Base-by-base conservation (phyloP, 148 eudicot species). In the Cornus florida region DNA sequence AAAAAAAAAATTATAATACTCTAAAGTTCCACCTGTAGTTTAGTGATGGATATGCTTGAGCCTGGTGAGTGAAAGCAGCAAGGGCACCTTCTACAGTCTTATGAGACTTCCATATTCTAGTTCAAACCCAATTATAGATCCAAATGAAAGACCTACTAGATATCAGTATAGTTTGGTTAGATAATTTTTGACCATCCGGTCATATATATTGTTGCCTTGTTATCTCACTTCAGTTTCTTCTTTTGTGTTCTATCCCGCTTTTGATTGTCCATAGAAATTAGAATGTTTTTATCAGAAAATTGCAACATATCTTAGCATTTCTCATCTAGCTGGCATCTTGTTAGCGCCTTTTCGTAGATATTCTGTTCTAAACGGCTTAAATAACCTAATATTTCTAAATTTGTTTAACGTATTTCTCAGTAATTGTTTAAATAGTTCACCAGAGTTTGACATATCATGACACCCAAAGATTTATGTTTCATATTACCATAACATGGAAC, bases 191-290 rank as follows among this genome's bases (percentile, higher is more conserved):
- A 35, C 22, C 20, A 16, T 35, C 43, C 43, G 35, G 19, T 35
- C 46, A 14, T 69, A 38, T 69, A 38, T 20, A 32, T 69, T 31
- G 48, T 35, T 33, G 2, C 17, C 19, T 53, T 53, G 59, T 13
- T 16, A 33, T 33, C 72, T 69, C 20, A 19, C 72, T 69, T 85
- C 79, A 14, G 16, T 53, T 53, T 53, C 48, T 50, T 53, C 14
- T 11, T 16, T 11, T 53, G 19, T 53, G 19, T 53, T 16, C 17
- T 12, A 17, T 13, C 19, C 59, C 7, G 59, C 17, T 53, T 53
- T 43, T 43, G 48, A 43, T 43, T 53, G 7, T 53, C 17, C 17
- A 53, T 14, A 53, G 19, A 53, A 53, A 53, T 6, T 5, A 43
- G 9, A 6, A 53, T 53, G 1, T 53, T 53, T 13, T 16, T 53